Evolutionary conservation across 1,284 basidiomycete species (phyloP), one percentile per base, ranked within the genome.

Genomic region (Sanghuangporus sanghuang): DNA sequence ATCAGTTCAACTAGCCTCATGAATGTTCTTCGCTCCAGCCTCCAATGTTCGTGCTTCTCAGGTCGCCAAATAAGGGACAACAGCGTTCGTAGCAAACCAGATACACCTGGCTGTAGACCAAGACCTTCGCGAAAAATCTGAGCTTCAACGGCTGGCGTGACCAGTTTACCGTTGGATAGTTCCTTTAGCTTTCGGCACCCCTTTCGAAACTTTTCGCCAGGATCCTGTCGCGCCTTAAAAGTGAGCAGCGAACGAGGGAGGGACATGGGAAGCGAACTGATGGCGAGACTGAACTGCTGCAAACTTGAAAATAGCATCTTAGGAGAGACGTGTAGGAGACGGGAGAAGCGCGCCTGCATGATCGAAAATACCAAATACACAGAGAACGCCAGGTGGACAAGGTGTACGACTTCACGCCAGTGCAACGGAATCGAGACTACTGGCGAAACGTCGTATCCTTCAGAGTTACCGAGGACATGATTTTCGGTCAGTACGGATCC

Each of bases 341-440:
- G 57, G 1, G 78, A 76, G n/a, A 81, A 64, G 80, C 81, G 81
- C 3, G 80, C 78, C 0, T 84, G 62, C 16, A 87, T 76, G 60
- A 86, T 80, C n/a, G 81, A 82, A 59, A 80, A 69, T 56, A 90
- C 79, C 2, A 90, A 80, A 0, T 87, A 72, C 42, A 84, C 71
- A 0, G 87, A 88, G 8, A 87, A 84, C 36, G 83, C 66, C 1
- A 90, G 73, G 68, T 90, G 88, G 69, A 87, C 77, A 1, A 78
- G 69, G 67, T 88, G 87, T 9, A 85, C 69, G 49, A 78, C 72
- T 49, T 86, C 81, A 53, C 77, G 77, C 76, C 81, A 79, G 8
- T 77, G 73, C 75, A 81, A 84, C 23, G 69, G 68, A 18, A 44
- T 57, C 12, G 55, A 39, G n/a, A 35, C 38, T 6, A 35, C 46